Conservation (phyloP, 768 basidiomycete species). For the Pleurotus sapidus region DNA sequence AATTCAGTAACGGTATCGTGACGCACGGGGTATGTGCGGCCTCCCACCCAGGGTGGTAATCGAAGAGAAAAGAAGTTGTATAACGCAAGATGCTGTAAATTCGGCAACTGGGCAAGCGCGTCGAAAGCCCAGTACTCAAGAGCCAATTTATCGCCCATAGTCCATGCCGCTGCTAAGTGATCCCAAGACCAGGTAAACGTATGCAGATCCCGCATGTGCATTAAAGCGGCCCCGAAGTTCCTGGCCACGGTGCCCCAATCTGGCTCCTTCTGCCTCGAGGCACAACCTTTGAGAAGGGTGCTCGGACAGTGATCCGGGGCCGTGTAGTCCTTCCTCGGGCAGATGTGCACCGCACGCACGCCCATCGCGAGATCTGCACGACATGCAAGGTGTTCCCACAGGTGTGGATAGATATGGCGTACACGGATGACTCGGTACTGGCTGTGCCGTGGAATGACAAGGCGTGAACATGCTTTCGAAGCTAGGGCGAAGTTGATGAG, state of each 20-base stretch:
- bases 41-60: conserved; percentile 23
- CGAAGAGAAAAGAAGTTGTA: conserved; percentile 27
- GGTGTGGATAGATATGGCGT: conserved; percentile 32
- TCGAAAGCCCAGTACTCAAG: conserved; percentile 40
- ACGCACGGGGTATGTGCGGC: conserved; percentile 37
- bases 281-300: conserved; percentile 30
- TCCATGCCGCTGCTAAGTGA: conserved; percentile 14
- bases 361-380: conserved; percentile 46
- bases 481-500: conserved; percentile 43
- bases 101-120: conserved; percentile 22
- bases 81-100: conserved; percentile 35
- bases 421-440: conserved; percentile 48
- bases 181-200: conserved; percentile 44
- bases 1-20: not conserved
- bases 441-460: conserved; percentile 45
- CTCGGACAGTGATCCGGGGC: conserved; percentile 40
- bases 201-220: conserved; percentile 37
- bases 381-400: conserved; percentile 51
- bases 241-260: conserved; percentile 19
- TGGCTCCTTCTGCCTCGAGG: not conserved
- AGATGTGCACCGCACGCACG: conserved; percentile 44
- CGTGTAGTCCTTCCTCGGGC: conserved; percentile 31
- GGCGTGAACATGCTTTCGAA: conserved; percentile 30
- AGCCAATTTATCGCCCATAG: conserved; percentile 26
- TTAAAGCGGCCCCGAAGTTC: conserved; percentile 38